A percentile compares a stretch with the other conserved stretches of the same genome.
Conservation (phyloP, 2,329 filamentous ascomycete species). For the Neonectria ditissima region DNA sequence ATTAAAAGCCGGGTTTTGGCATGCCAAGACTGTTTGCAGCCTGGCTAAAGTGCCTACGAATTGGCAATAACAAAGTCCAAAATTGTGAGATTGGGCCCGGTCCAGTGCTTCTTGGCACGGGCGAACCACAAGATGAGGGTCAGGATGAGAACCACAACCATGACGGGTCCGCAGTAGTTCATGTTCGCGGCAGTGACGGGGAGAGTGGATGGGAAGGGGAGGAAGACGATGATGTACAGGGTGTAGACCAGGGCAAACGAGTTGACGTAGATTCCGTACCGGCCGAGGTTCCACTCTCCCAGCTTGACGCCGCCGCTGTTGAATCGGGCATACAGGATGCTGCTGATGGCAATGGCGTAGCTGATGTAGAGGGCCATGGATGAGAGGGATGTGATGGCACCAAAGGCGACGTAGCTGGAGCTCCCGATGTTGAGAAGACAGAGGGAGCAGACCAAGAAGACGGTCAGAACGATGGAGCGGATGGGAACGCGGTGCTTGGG, state of each 20-base stretch:
- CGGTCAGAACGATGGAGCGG: constrained; percentile 38
- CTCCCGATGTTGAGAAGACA: constrained; percentile 43
- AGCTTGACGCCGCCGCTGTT: constrained; percentile 29
- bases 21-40: not conserved
- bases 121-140: constrained; percentile 36
- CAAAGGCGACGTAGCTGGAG: constrained; percentile 42
- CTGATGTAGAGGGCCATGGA: constrained; percentile 43
- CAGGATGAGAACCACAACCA: constrained; percentile 36
- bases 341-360: constrained; percentile 41
- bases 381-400: constrained; percentile 40
- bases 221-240: constrained; percentile 41
- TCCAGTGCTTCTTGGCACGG: constrained; percentile 39
- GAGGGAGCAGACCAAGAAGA: constrained; percentile 42
- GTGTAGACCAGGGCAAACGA: constrained; percentile 40
- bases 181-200: constrained; percentile 39
- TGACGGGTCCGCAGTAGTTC: constrained; percentile 44
- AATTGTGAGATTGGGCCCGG: constrained; percentile 39
- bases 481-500: constrained; percentile 39
- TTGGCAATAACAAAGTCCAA: constrained; percentile 41
- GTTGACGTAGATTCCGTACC: constrained; percentile 34
- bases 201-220: constrained; percentile 40
- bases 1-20: not conserved
- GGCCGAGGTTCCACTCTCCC: constrained; percentile 42
- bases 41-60: constrained; percentile 8
- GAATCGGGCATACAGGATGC: constrained; percentile 40